phyloP scores from a whole-genome alignment of 2,329 filamentous ascomycete species.

The Salinomyces thailandicus region DNA sequence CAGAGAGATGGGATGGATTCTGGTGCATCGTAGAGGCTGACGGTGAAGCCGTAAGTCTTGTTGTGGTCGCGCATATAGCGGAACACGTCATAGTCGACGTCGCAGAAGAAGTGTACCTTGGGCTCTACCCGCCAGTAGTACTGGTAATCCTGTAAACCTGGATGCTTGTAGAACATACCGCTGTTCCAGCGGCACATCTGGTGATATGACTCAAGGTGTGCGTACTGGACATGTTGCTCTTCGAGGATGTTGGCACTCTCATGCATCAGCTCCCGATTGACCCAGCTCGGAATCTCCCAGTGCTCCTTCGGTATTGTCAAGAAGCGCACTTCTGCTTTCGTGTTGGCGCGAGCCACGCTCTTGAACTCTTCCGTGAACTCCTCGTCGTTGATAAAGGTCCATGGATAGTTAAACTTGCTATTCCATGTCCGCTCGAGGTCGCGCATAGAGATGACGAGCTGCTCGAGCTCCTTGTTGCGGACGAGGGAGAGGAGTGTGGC shows the following conservation, averaged over 20 bases:
- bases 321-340: constrained; percentile 80
- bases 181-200: constrained; percentile 99
- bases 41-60: constrained; percentile 98
- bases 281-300: constrained; percentile 87
- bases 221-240: constrained; percentile 83
- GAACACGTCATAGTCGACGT: constrained; percentile 97
- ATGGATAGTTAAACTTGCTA: constrained; percentile 97
- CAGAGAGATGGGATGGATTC: constrained; percentile 78
- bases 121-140: constrained; percentile 99
- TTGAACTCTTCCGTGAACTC: constrained; percentile 94
- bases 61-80: constrained; percentile 96
- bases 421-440: constrained; percentile 96
- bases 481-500: constrained; percentile 87
- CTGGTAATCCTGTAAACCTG: constrained; percentile 66
- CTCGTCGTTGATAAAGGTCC: constrained; percentile 97
- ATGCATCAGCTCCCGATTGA: constrained; percentile 73
- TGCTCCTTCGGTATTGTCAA: constrained; percentile 89
- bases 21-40: constrained; percentile 89
- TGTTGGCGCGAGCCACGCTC: constrained; percentile 63
- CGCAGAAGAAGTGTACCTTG: constrained; percentile 98
- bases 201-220: constrained; percentile 80
- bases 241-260: constrained; percentile 76
- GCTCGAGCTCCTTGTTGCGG: constrained; percentile 76
- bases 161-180: constrained; percentile 94
- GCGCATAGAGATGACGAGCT: constrained; percentile 76